Evolutionary conservation across 257 asterid genomes (phyloP).

Genomic region (Gynochthodes officinalis): DNA sequence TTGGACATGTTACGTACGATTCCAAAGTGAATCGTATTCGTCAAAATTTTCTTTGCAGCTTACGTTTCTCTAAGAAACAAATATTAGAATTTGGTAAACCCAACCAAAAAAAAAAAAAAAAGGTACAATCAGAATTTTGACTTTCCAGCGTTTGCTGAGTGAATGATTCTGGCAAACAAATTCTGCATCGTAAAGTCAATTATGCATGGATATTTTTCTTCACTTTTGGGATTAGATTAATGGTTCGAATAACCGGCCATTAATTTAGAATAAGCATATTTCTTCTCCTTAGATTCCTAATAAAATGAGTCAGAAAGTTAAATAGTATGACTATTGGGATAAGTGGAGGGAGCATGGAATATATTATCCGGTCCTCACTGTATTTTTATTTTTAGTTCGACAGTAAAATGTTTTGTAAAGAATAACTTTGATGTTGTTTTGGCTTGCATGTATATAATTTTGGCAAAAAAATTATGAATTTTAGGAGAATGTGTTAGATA

Average conservation of each 20-base stretch:
- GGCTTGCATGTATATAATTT: too few relatives aligned
- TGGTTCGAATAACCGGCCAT: slow-evolving; percentile 4
- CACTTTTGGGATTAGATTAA: slow-evolving; percentile 4
- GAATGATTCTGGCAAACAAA: neutral
- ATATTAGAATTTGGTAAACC: neutral
- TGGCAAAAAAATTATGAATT: too few relatives aligned
- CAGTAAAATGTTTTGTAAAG: too few relatives aligned
- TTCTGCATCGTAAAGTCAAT: neutral
- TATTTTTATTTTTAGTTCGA: too few relatives aligned
- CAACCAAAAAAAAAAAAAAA: too few relatives aligned
- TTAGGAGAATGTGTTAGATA: too few relatives aligned
- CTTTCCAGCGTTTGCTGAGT: neutral
- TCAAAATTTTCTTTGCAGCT: too few relatives aligned
- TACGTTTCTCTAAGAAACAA: neutral
- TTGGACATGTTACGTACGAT: too few relatives aligned
- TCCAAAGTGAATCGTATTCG: too few relatives aligned
- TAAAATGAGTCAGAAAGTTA: slow-evolving; percentile 9
- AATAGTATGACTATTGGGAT: neutral
- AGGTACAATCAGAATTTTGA: neutral
- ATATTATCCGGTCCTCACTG: too few relatives aligned
- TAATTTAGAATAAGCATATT: neutral
- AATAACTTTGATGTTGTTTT: too few relatives aligned
- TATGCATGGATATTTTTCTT: neutral
- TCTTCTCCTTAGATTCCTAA: slow-evolving; percentile 2
- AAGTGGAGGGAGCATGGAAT: neutral